Evolutionary conservation across 164 flowering plant genomes (phyloP).

Genomic region (Vitis riparia): DNA sequence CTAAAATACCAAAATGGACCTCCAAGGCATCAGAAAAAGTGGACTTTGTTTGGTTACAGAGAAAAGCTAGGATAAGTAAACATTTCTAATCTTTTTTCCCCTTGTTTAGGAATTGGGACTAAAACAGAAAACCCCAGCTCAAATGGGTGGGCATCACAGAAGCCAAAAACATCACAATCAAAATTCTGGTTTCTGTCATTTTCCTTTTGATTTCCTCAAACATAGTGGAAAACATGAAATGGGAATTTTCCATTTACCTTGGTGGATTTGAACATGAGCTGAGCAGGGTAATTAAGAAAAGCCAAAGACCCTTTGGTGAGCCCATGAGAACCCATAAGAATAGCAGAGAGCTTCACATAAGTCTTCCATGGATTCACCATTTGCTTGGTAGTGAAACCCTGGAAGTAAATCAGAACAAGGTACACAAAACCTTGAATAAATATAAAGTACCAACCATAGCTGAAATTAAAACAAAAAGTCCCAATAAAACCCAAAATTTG

Average conservation of each 20-base stretch:
- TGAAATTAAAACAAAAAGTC: conserved; percentile 24
- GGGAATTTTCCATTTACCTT: conserved; percentile 46
- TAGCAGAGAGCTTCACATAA: conserved; percentile 77
- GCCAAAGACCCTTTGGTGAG: conserved; percentile 91
- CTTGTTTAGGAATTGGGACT: too few species aligned
- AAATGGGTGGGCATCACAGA: too few species aligned
- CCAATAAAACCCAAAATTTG: neutral
- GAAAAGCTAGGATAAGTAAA: too few species aligned
- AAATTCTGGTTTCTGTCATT: too few species aligned
- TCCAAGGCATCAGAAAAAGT: too few species aligned
- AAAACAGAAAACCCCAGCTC: too few species aligned
- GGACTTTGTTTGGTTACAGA: too few species aligned
- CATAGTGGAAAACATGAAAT: too few species aligned
- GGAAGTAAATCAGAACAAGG: conserved; percentile 58
- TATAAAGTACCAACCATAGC: conserved; percentile 97
- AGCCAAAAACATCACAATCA: too few species aligned
- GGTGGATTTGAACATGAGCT: conserved; percentile 94
- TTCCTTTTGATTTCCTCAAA: too few species aligned
- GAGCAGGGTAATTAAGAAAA: conserved; percentile 90
- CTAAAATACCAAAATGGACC: conserved; percentile 14
- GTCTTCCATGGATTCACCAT: conserved; percentile 89
- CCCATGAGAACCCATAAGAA: conserved; percentile 92
- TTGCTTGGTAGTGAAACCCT: conserved; percentile 84
- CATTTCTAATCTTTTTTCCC: too few species aligned
- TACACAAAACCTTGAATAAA: conserved; percentile 89